Base-by-base conservation (phyloP, 2,329 filamentous ascomycete species). In the Biscogniauxia marginata region DNA sequence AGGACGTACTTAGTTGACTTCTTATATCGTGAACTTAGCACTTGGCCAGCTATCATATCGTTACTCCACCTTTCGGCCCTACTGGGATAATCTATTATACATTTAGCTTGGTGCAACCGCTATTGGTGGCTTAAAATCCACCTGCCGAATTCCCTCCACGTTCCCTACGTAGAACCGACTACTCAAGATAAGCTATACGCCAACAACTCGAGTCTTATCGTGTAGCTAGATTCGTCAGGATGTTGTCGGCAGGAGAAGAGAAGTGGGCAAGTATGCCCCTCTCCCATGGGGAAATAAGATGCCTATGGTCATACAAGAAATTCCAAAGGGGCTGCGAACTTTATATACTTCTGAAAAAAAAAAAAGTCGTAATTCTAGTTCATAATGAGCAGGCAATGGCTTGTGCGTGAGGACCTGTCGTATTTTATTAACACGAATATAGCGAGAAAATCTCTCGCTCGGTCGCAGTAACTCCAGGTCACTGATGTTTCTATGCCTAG, bases 171-270 rank as follows among this genome's bases (percentile, higher is more conserved):
- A 24, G 16, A 22, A 25, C 21, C 16, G 18, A 25, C 46, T 23
- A 18, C 30, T 16, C 2, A 16, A n/a, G 30, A 16, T 39, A 39
- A 39, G 25, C 30, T 16, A 7, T n/a, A 39, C 30, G 30, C 11
- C 30, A 13, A 39, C 11, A 39, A 39, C 30, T 39, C 30, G 13
- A 39, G 30, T 34, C 30, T 34, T 11, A 34, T 8, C 30, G 30
- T 34, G 16, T 11, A 21, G 21, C 4, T 22, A 48, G 11, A 48
- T 3, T 8, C 9, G 21, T 48, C 46, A 20, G 13, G 30, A 65
- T 65, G 63, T n/a, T 65, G 34, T 65, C 63, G 3, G 24, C 53
- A 18, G 63, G 63, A 57, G 63, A 52, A 52, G 20, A 49, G n/a
- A 54, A 30, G 6, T 65, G 62, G 62, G 52, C 63, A 3, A 56